phyloP scores from a whole-genome alignment of 768 basidiomycete species.

The Mrakia gelida region DNA sequence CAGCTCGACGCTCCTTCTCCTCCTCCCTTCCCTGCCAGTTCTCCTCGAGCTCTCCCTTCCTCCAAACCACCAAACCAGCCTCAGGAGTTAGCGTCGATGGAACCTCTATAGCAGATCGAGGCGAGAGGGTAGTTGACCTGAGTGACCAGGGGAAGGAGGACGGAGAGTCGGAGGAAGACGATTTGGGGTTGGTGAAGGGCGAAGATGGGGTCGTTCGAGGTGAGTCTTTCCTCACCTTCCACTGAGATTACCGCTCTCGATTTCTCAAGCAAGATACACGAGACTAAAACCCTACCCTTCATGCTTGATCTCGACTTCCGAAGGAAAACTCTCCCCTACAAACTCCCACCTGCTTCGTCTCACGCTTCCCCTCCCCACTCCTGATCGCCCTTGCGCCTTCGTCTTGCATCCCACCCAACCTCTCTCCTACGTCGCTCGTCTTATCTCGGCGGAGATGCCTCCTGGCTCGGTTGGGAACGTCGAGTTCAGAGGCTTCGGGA shows the following conservation, averaged over 20 bases:
- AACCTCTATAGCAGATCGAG: background rate
- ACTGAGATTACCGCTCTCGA: too few relatives aligned
- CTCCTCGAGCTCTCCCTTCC: background rate
- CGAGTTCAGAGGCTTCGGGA: constrained; percentile 39
- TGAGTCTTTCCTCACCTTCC: background rate
- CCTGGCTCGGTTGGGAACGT: constrained; percentile 37
- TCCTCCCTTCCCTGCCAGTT: background rate
- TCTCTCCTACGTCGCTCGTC: constrained; percentile 58
- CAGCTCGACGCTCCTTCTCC: background rate
- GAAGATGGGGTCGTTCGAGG: constrained; percentile 16
- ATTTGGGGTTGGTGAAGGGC: background rate
- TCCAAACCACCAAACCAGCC: background rate
- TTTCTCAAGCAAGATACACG: too few relatives aligned
- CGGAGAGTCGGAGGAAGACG: constrained; percentile 2
- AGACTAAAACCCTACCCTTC: too few relatives aligned
- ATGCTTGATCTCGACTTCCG: background rate
- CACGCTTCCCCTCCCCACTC: constrained; percentile 38
- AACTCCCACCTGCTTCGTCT: constrained; percentile 56
- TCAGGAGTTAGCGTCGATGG: constrained; percentile 9
- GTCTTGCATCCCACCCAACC: constrained; percentile 67
- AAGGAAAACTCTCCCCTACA: constrained; percentile 60
- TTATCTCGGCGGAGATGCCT: constrained; percentile 52
- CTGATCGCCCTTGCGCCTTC: constrained; percentile 52
- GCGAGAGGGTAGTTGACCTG: background rate
- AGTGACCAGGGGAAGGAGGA: background rate